Base-by-base conservation (phyloP, 228 moss, liverwort and hornwort species). In the Sphagnum magellanicum region DNA sequence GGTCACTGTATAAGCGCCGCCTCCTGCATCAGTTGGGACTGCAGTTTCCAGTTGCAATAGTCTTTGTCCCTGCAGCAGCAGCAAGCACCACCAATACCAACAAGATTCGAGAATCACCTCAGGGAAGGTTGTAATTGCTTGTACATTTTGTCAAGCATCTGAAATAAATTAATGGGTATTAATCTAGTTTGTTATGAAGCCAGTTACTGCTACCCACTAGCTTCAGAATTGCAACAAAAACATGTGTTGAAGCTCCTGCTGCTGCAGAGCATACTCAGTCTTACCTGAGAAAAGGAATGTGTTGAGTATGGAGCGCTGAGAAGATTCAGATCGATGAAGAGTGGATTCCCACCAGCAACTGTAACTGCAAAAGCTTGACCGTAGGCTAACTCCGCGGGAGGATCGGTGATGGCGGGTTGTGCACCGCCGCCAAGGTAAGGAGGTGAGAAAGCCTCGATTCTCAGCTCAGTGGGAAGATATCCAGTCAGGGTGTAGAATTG, bases 391-490 rank as follows among this genome's bases (percentile, higher is more conserved):
- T 47, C 13, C 14, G 68, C 71, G 0, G 90, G 89, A 6, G 79
- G 80, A 1, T 69, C 70, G 0, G 74, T 61, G 70, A 89, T 85
- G 4, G 74, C 12, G 0, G 93, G 93, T 10, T 65, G 83, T 10
- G 61, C 66, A 0, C 75, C 70, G 1, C 67, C 72, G 4, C 82
- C 76, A 0, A 81, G 6, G 70, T 88, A 82, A 0, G 81, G 84
- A 16, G 88, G 88, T 4, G 84, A 84, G 76, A 84, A 88, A 0
- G 76, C 55, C 64, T 88, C 88, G 53, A 88, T 76, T 1, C 88
- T 77, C 16, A 88, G 79, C 76, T 88, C 88, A 0, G 88, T 88
- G 0, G 88, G 84, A 6, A 88, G 74, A 6, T 48, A 68, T 12
- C 84, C 88, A 0, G 77, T 50, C 0, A 88, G 65, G 0, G 88